Base-by-base conservation (phyloP, 1,284 basidiomycete species). In the Paramarasmius palmivorus region DNA sequence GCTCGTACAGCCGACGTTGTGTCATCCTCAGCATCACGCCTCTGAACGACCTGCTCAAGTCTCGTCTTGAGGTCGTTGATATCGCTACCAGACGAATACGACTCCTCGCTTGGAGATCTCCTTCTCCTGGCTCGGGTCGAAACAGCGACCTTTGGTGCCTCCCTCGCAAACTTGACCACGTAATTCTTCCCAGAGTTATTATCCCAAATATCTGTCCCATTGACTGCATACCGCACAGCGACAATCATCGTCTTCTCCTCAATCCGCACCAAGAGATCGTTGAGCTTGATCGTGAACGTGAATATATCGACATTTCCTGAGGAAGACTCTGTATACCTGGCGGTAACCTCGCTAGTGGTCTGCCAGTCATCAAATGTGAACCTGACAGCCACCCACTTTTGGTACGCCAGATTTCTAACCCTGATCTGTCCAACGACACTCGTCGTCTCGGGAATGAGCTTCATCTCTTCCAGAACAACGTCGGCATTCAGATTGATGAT, bases 291-390 rank as follows among this genome's bases (percentile, higher is more conserved):
- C n/a, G 68, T 69, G 65, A 91, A 91, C 32, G 72, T 65, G 66
- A 91, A 91, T 20, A 83, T 67, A 66, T 95, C 93, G 63, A 84
- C 83, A 34, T 65, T 79, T n/a, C 71, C 72, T 53, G 76, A 75
- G 17, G 88, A 61, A 22, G 88, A 86, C 60, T 89, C 86, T 49
- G 83, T 72, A 68, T 93, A 90, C 41, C 82, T 84, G 22, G 87
- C 95, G 1, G 88, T 84, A 44, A 98, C 92, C 72, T 98, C 95
- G 67, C 89, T 93, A 54, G 92, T 95, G 35, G 95, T 98, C 70
- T 94, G 92, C 95, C 96, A 98, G 64, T 79, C 81, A 68, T 98
- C 95, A 61, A 95, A 82, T 1, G 95, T 98, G 72, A 98, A 98
- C 37, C 95, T 86, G 20, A 93, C 84, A 8, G 86, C 90, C 53